Evolutionary conservation across 148 eudicot genomes (phyloP), one percentile per base, ranked within the genome.

Genomic region (Beta vulgaris): DNA sequence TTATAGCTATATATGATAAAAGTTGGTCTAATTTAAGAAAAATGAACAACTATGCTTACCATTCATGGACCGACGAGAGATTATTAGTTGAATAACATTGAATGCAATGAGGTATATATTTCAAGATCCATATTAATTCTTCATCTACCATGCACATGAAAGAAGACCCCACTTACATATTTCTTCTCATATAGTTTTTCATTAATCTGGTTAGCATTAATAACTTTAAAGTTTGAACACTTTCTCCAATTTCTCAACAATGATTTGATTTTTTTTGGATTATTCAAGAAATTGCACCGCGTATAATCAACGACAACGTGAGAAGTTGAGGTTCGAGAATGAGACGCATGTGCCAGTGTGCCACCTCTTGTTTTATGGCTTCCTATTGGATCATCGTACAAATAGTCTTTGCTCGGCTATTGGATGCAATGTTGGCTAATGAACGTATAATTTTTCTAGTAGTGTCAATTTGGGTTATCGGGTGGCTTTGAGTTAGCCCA

Each of bases 131-230:
- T 32, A 25, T 79, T 69, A 75, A 80, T 62, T 80, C 28, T 62
- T 48, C 67, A 75, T 69, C 78, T 71, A 60, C 77, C 58, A 16
- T 63, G 71, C 82, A 80, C 82, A 80, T 80, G 82, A 80, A 13
- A 5, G 35, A 75, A 64, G 79, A 63, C 78, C 82, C 82, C 75
- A 80, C 82, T 74, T 62, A n/a, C 43, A 13, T 15, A 64, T 1
- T 53, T 26, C 8, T 54, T 21, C 39, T 28, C 21, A 39, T 34
- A 35, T 31, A 68, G 34, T 69, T 51, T 28, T 46, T 48, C 29
- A 53, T 64, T 64, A 25, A 37, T 36, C 29, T 21, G 13, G 69
- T 64, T 64, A 37, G 44, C 44, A 21, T 35, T 36, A 13, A 46
- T 46, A 59, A 59, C 64, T 59, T 59, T 59, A 9, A 64, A 37